Conservation (phyloP, 2,329 filamentous ascomycete species). For the Canariomyces notabilis region DNA sequence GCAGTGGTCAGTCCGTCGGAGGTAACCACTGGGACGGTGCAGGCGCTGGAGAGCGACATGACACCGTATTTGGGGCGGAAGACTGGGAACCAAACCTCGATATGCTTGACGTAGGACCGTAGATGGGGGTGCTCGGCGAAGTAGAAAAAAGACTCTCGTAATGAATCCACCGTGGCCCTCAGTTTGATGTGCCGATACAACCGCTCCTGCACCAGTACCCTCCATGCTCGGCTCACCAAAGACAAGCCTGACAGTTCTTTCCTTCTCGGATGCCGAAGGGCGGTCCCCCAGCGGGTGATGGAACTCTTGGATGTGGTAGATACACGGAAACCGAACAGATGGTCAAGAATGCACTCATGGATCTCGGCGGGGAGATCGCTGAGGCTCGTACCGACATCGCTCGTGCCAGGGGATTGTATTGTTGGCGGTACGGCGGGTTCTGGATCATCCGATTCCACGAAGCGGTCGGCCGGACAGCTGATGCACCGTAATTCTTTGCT, state of each 20-base stretch:
- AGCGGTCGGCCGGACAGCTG: constrained; percentile 33
- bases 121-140: constrained; percentile 57
- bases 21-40: constrained; percentile 48
- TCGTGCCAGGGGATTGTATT: constrained; percentile 23
- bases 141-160: constrained; percentile 56
- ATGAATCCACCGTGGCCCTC: constrained; percentile 61
- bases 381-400: constrained; percentile 35
- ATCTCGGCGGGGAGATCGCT: constrained; percentile 62
- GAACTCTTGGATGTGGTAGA: constrained; percentile 55
- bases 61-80: constrained; percentile 55
- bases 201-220: constrained; percentile 62
- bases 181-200: constrained; percentile 73
- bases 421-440: constrained; percentile 26
- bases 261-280: constrained; percentile 60
- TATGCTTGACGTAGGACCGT: constrained; percentile 60
- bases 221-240: constrained; percentile 59
- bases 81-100: constrained; percentile 74
- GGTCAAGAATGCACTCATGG: constrained; percentile 66
- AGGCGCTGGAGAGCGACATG: constrained; percentile 38
- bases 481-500: constrained; percentile 39
- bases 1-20: constrained; percentile 52
- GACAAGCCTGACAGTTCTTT: constrained; percentile 63
- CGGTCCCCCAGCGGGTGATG: constrained; percentile 58
- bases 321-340: constrained; percentile 63
- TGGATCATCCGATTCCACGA: constrained; percentile 23